Conservation (phyloP, 805 yeast species). For the Starmerella bacillaris region DNA sequence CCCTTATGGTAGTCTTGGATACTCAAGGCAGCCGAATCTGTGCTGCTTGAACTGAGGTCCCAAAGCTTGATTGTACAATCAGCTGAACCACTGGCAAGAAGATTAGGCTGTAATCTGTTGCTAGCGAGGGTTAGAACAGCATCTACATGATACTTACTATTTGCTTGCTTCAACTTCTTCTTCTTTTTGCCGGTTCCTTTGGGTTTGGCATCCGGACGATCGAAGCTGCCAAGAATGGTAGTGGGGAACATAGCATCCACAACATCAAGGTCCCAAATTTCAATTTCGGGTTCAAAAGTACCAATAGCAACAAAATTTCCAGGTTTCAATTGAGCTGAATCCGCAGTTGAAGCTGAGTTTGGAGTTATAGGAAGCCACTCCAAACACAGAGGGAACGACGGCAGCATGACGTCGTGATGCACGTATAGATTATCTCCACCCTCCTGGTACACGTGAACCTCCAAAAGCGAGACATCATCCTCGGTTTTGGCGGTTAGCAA, state of each 20-base stretch:
- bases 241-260: slow-evolving; percentile 92
- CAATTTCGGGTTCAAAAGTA: slow-evolving; percentile 93
- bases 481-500: slow-evolving; percentile 87
- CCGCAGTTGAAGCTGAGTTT: slow-evolving; percentile 29
- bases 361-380: slow-evolving; percentile 67
- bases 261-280: slow-evolving; percentile 87
- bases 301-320: slow-evolving; percentile 95
- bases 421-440: slow-evolving; percentile 70
- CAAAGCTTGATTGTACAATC: slow-evolving; percentile 87
- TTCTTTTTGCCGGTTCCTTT: slow-evolving; percentile 25
- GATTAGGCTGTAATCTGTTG: slow-evolving; percentile 61
- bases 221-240: slow-evolving; percentile 59
- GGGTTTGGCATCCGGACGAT: slow-evolving; percentile 21
- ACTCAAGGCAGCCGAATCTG: slow-evolving; percentile 52
- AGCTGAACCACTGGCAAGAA: slow-evolving; percentile 87
- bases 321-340: slow-evolving; percentile 31
- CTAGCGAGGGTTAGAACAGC: slow-evolving; percentile 79
- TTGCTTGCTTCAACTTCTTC: slow-evolving; percentile 35
- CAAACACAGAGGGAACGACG: slow-evolving; percentile 89
- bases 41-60: slow-evolving; percentile 54
- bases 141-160: slow-evolving; percentile 74
- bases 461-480: slow-evolving; percentile 81
- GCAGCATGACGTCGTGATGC: slow-evolving; percentile 92
- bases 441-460: slow-evolving; percentile 87
- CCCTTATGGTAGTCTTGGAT: slow-evolving; percentile 50